These are phyloP conservation scores for Ampelomyces quisqualis DNA, from an alignment of 2,329 filamentous ascomycete genomes.

Conservation along the genomic window DNA sequence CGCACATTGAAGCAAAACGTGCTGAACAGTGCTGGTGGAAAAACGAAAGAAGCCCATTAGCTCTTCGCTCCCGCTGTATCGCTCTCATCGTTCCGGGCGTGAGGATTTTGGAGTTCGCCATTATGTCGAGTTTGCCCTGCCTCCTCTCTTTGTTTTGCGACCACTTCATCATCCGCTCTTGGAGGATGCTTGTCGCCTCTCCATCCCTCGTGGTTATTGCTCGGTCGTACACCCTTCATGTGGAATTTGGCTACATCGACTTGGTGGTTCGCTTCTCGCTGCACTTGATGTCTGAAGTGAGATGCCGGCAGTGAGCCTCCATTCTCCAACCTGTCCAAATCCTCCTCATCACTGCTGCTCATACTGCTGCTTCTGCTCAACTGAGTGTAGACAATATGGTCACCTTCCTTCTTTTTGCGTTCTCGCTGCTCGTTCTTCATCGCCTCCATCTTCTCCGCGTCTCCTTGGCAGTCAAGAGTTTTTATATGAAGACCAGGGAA, in stretches of 20 bases:
- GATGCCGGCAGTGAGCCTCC: conserved; percentile 21
- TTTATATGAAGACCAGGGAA: conserved; percentile 76
- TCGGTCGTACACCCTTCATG: conserved; percentile 27
- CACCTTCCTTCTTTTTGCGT: conserved; percentile 66
- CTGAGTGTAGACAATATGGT: conserved; percentile 57
- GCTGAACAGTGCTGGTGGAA: not conserved
- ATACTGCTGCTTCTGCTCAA: conserved; percentile 50
- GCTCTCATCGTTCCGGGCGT: not conserved
- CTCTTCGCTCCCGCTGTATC: conserved; percentile 2
- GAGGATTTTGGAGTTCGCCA: not conserved
- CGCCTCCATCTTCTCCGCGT: conserved; percentile 68
- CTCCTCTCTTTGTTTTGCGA: conserved; percentile 8
- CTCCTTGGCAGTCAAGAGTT: conserved; percentile 69
- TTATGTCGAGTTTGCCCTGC: conserved; percentile 3
- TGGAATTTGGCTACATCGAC: conserved; percentile 28
- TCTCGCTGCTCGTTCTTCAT: conserved; percentile 77
- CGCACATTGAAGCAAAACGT: not conserved
- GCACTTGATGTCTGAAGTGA: conserved; percentile 35
- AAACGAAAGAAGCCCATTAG: conserved; percentile 1
- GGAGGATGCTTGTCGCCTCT: conserved; percentile 19
- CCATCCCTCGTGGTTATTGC: conserved; percentile 29
- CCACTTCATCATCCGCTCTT: conserved; percentile 17
- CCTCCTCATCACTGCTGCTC: conserved; percentile 59
- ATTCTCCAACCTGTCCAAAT: conserved; percentile 49
- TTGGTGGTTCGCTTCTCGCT: conserved; percentile 25